phyloP scores from a whole-genome alignment of 2,329 filamentous ascomycete genomes.

The Diplocarpon mali region DNA sequence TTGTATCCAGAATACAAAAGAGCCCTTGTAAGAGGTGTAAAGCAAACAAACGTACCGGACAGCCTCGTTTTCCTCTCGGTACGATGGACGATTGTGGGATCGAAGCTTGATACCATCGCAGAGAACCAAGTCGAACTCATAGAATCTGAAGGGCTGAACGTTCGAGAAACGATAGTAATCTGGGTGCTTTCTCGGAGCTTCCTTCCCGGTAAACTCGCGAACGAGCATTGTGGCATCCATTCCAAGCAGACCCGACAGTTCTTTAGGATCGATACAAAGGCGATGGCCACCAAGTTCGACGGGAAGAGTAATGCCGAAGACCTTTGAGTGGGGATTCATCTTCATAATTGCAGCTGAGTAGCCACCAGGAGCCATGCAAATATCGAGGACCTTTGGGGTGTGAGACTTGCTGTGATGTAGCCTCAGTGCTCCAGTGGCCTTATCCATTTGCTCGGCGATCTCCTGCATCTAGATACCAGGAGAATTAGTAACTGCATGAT shows the following conservation, averaged over 20 bases:
- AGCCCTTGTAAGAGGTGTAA: not conserved
- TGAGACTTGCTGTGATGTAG: not conserved
- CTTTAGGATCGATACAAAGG: too few relatives aligned
- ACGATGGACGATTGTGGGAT: slow-evolving; percentile 15
- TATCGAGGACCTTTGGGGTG: slow-evolving; percentile 18
- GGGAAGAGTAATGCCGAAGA: slow-evolving; percentile 17
- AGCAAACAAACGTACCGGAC: slow-evolving; percentile 2
- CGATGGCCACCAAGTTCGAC: slow-evolving; percentile 15
- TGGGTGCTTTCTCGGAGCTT: slow-evolving; percentile 8
- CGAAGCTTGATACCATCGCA: slow-evolving; percentile 22
- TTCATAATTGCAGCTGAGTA: slow-evolving; percentile 10
- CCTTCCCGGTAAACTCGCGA: not conserved
- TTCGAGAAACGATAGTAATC: slow-evolving; percentile 7
- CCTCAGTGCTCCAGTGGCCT: slow-evolving; percentile 7
- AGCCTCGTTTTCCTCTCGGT: slow-evolving; percentile 13
- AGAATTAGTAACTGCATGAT: too few relatives aligned
- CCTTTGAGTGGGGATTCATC: slow-evolving; percentile 6
- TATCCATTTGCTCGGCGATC: slow-evolving; percentile 34
- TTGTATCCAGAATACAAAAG: not conserved
- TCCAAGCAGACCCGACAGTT: too few relatives aligned
- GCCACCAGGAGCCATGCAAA: slow-evolving; percentile 20
- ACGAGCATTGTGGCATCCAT: slow-evolving; percentile 11
- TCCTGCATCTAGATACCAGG: slow-evolving; percentile 27
- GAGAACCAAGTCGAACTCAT: slow-evolving; percentile 22
- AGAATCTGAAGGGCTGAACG: slow-evolving; percentile 12